A percentile compares a stretch with the other conserved stretches of the same genome.
Conservation (phyloP, 2,329 filamentous ascomycete genomes). For the Clarireedia hainanense region DNA sequence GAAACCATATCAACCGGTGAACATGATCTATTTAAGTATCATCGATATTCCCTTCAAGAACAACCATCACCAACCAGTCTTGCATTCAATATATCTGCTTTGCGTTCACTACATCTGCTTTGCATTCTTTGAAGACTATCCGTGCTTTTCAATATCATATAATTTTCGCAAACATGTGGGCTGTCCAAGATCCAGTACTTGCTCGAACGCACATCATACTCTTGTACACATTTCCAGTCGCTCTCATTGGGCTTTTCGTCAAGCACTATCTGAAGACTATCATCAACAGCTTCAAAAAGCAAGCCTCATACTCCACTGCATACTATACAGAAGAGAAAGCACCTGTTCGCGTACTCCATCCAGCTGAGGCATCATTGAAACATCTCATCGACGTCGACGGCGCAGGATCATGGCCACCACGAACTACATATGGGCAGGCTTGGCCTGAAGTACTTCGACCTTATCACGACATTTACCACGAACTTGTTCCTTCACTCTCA, state of each 20-base stretch:
- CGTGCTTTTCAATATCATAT: not conserved
- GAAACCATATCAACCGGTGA: too few relatives aligned
- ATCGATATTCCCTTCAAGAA: too few relatives aligned
- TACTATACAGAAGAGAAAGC: not conserved
- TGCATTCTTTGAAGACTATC: too few relatives aligned
- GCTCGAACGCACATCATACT: not conserved
- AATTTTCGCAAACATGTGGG: not conserved
- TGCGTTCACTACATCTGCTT: not conserved
- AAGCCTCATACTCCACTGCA: not conserved
- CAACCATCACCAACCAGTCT: not conserved
- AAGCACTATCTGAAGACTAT: not conserved
- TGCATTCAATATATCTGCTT: not conserved
- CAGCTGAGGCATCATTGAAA: not conserved
- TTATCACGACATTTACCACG: conserved; percentile 28
- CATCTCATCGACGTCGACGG: conserved; percentile 13
- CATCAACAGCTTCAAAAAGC: not conserved
- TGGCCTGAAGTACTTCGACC: conserved; percentile 28
- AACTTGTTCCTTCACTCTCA: conserved; percentile 24
- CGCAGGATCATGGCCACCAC: conserved; percentile 22
- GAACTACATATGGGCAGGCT: conserved; percentile 13
- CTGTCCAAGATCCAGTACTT: not conserved
- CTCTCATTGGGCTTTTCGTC: not conserved
- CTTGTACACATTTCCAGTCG: not conserved
- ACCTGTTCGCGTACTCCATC: not conserved
- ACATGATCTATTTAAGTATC: too few relatives aligned